These are phyloP conservation scores for Flammula alnicola DNA, from an alignment of 1,284 basidiomycete species.

Conservation along the genomic window DNA sequence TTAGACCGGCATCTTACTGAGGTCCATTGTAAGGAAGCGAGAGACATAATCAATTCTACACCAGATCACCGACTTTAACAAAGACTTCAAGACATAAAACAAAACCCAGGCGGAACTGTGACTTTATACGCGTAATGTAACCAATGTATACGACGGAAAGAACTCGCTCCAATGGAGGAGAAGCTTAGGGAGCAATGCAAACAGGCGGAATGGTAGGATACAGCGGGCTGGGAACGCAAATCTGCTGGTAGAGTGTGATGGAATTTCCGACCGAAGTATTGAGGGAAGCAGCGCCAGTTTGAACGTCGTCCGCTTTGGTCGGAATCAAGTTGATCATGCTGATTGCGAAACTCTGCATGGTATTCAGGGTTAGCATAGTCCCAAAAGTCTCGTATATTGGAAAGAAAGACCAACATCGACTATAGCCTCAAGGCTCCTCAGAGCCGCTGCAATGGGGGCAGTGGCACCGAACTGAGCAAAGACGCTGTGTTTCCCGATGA, in stretches of 20 bases:
- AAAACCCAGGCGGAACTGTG: too few species aligned
- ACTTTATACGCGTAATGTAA: too few species aligned
- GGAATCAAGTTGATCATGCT: neutral
- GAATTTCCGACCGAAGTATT: neutral
- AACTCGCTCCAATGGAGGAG: too few species aligned
- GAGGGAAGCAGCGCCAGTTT: neutral
- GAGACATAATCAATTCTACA: too few species aligned
- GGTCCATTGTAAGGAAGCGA: too few species aligned
- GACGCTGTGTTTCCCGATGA: neutral
- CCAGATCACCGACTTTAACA: too few species aligned
- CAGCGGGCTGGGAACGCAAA: neutral
- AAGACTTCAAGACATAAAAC: too few species aligned
- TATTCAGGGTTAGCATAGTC: neutral
- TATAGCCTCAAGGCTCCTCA: slow-evolving; percentile 12
- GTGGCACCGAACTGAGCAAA: neutral
- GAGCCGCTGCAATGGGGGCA: neutral
- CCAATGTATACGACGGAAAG: too few species aligned
- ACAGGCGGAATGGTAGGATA: neutral
- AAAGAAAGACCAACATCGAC: slow-evolving; percentile 9
- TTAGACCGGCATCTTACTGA: too few species aligned
- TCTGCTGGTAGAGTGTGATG: neutral
- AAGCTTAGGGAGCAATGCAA: too few species aligned
- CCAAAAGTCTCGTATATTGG: neutral
- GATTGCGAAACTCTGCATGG: neutral
- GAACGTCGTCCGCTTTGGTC: neutral